phyloP scores from a whole-genome alignment of 192 early-diverging fungal species.

The Powellomyces hirtus region DNA sequence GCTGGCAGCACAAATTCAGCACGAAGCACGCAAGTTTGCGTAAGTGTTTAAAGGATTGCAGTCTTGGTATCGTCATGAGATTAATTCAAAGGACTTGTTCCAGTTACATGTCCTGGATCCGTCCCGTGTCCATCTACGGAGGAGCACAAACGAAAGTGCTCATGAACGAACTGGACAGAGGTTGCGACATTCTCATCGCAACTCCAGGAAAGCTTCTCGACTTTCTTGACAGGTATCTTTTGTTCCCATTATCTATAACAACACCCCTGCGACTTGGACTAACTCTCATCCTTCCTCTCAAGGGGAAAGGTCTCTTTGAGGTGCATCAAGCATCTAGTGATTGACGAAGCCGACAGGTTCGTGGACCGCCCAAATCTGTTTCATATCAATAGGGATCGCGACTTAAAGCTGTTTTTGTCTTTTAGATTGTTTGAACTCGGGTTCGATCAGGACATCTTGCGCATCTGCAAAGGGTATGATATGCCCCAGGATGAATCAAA shows the following conservation, averaged over 20 bases:
- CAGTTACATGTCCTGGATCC: constrained; percentile 64
- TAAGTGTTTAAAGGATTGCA: constrained; percentile 67
- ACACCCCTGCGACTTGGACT: background rate
- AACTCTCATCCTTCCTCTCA: background rate
- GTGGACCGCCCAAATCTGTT: background rate
- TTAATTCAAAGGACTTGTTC: constrained; percentile 52
- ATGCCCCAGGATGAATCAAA: constrained; percentile 42
- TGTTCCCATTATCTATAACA: background rate
- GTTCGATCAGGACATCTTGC: constrained; percentile 89
- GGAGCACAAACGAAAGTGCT: constrained; percentile 87
- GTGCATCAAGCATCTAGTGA: constrained; percentile 51
- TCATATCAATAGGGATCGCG: background rate
- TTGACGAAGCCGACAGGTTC: constrained; percentile 87
- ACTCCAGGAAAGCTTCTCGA: constrained; percentile 92
- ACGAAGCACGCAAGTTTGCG: constrained; percentile 82
- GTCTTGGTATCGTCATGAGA: background rate
- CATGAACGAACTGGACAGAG: constrained; percentile 84
- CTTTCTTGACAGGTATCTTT: constrained; percentile 70
- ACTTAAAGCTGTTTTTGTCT: background rate
- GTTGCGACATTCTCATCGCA: constrained; percentile 89
- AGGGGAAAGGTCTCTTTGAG: constrained; percentile 66
- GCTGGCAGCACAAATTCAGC: constrained; percentile 86
- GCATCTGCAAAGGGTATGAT: constrained; percentile 35
- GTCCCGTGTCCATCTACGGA: constrained; percentile 85
- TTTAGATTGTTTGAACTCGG: constrained; percentile 88